Base-by-base conservation (phyloP, 495 filamentous ascomycete species). In the Hypoxylon intermedium region DNA sequence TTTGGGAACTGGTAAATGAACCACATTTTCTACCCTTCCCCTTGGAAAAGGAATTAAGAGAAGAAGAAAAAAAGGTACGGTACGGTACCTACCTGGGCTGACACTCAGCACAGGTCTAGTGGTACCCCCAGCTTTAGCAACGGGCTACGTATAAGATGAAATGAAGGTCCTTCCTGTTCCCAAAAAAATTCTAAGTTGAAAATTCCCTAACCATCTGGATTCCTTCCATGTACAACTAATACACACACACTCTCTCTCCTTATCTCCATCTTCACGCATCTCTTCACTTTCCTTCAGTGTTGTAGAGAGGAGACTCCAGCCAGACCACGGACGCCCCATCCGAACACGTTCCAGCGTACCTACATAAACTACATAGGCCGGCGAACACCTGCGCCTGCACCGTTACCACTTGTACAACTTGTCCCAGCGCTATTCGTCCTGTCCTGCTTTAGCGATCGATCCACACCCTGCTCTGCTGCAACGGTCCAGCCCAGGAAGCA, bases 371-470 rank as follows among this genome's bases (percentile, higher is more conserved):
- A 65, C 24, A 26, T 26, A 64, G 28, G 43, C 46, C 58, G 53
- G 63, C 58, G 63, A 67, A 61, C 63, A 62, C 49, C 58, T 71
- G 31, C 68, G 50, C 42, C 53, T 67, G 58, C 60, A 59, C 68
- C 58, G 63, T 67, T 71, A 50, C 65, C 43, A 63, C 59, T 58
- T 68, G 65, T 68, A 47, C 68, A 48, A 71, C 68, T 63, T 71
- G 65, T 68, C 64, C 68, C 65, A 68, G 62, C 55, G 47, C 49
- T 65, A 64, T 64, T 64, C 60, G 60, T 64, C 47, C 50, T 67
- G 48, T 58, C 51, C 55, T 60, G 26, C 55, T 60, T 70, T 63
- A 60, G 61, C 62, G 58, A 71, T 54, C 59, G 60, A 58, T 58
- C 61, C 24, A 61, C 65, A 40, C 55, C 54, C 55, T 53, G 31